Percentiles rank a stretch among this genome's conserved stretches.
phyloP scores from a whole-genome alignment of 352 stramenopile genomes.

The Globisporangium spinosum region DNA sequence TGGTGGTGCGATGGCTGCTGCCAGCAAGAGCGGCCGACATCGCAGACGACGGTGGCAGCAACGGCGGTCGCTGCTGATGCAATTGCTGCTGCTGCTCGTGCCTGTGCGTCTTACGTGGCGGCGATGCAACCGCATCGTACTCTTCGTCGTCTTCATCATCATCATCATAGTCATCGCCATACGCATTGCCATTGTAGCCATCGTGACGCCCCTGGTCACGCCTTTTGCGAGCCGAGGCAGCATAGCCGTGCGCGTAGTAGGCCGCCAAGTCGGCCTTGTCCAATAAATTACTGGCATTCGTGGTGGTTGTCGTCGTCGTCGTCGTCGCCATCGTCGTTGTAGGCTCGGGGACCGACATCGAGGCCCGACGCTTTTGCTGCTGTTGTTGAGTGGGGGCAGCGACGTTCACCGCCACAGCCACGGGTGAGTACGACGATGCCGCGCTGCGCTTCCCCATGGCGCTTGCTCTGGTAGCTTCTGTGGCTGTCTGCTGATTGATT shows the following conservation, averaged over 20 bases:
- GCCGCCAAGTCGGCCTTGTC: conserved; percentile 4
- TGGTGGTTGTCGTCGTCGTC: neutral
- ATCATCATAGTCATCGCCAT: neutral
- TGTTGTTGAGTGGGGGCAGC: neutral
- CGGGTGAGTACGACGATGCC: conserved; percentile 2
- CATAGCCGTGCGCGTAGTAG: neutral
- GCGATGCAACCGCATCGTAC: neutral
- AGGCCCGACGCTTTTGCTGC: conserved; percentile 4
- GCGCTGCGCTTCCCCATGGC: conserved; percentile 5
- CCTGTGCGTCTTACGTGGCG: conserved; percentile 8
- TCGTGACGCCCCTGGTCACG: neutral
- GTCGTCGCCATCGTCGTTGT: neutral
- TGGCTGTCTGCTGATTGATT: neutral
- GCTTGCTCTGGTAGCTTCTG: neutral
- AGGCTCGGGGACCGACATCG: neutral
- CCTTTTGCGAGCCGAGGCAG: neutral
- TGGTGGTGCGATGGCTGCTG: neutral
- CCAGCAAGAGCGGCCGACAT: neutral
- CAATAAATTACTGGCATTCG: neutral
- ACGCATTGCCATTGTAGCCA: neutral
- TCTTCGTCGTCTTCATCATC: neutral
- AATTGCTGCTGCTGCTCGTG: neutral
- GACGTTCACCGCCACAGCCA: neutral
- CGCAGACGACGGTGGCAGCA: neutral
- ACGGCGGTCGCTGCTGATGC: neutral